Evolutionary conservation across 495 filamentous ascomycete genomes (phyloP).

Genomic region (Terfezia boudieri): DNA sequence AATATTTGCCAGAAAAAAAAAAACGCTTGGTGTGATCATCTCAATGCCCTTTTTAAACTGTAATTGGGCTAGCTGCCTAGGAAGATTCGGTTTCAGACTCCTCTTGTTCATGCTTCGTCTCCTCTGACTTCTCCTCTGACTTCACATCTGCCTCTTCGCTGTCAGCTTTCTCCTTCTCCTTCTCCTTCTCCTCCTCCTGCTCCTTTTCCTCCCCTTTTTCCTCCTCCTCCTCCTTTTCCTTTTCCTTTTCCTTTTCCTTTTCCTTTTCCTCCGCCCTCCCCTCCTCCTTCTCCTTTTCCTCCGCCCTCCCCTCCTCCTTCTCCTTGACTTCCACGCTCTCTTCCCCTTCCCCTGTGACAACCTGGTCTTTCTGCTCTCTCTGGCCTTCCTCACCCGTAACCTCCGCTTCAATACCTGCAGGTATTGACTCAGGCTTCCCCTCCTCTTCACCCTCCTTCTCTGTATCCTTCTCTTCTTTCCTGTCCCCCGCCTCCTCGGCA

Average conservation of each 20-base stretch:
- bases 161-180: conserved; percentile 11
- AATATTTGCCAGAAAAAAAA: too few relatives aligned
- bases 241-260: conserved; percentile 10
- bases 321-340: neutral
- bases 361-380: conserved; percentile 1
- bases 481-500: neutral
- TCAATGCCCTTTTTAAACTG: too few relatives aligned
- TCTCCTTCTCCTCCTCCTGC: conserved; percentile 1
- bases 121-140: conserved; percentile 1
- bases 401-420: conserved; percentile 6
- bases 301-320: conserved; percentile 5
- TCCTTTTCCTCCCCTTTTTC: conserved; percentile 9
- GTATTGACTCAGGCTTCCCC: conserved; percentile 27
- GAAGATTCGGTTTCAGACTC: neutral
- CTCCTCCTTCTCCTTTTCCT: conserved; percentile 14
- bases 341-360: neutral
- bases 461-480: neutral
- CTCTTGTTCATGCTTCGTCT: neutral
- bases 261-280: conserved; percentile 11
- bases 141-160: conserved; percentile 12
- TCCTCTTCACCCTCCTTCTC: conserved; percentile 20
- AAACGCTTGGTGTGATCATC: too few relatives aligned
- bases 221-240: conserved; percentile 13
- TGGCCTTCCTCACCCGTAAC: conserved; percentile 2
- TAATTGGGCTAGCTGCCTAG: too few relatives aligned